Base-by-base conservation (phyloP, 176 grass and related monocot genomes). In the Lolium multiflorum region DNA sequence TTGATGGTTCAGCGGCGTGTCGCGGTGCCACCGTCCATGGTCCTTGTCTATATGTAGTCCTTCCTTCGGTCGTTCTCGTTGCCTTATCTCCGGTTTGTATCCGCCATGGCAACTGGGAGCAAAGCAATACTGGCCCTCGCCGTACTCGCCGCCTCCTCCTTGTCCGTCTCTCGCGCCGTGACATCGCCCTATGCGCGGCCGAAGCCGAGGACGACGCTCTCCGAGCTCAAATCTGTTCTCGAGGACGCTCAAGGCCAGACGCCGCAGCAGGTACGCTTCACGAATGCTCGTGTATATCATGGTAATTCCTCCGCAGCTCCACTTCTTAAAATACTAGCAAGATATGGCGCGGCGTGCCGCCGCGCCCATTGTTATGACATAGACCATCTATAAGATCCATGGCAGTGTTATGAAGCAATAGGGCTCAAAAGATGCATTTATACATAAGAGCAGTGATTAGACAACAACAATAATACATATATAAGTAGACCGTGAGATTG, bases 261-360 rank as follows among this genome's bases (percentile, higher is more conserved):
- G 22, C 90, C 93, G 5, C 86, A 89, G 63, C 93, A 95, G 88
- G 93, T 95, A 84, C 81, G 76, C 62, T 24, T 65, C 25, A 24
- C 58, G n/a, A 24, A 5, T 65, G 63, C 63, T 35, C 63, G 0
- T 31, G 2, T 3, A 35, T 64, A 12, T 3, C 61, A 3, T 31
- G 13, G 16, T 35, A 35, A 35, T 35, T 35, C 4, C 25, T 66
- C 63, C 14, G 25, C 63, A 35, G 25, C 6, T 35, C 63, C 26
- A 66, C n/a, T n/a, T n/a, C 26, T 35, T 31, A 31, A 31, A 35
- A n/a, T n/a, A n/a, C n/a, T n/a, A n/a, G n/a, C n/a, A n/a, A n/a
- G n/a, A n/a, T n/a, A n/a, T n/a, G n/a, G n/a, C n/a, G n/a, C n/a
- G n/a, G n/a, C n/a, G n/a, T n/a, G n/a, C n/a, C n/a, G n/a, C n/a